Conservation (phyloP, 768 basidiomycete species). For the Saitozyma sp. region DNA sequence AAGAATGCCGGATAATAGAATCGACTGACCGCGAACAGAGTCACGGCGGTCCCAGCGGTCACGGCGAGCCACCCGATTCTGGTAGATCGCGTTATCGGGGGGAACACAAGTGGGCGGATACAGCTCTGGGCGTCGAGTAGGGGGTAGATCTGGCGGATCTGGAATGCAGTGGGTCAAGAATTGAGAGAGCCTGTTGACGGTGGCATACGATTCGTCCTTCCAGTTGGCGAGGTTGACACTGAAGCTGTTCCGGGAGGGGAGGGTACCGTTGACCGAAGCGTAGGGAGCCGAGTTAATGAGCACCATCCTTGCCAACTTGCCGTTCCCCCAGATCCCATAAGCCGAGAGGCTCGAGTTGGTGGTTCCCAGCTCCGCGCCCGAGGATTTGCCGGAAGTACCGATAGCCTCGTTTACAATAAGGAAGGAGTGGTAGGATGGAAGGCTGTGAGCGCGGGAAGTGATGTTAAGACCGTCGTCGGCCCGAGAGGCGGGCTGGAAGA, state of each 20-base stretch:
- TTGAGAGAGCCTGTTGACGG: constrained; percentile 11
- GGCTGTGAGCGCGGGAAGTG: constrained; percentile 19
- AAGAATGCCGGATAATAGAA: not conserved
- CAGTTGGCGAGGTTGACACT: constrained; percentile 3
- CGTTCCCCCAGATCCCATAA: constrained; percentile 19
- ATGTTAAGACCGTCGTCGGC: constrained; percentile 19
- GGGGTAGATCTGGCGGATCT: constrained; percentile 6
- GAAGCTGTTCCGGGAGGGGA: not conserved
- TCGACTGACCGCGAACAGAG: constrained; percentile 15
- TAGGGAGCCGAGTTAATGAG: constrained; percentile 17
- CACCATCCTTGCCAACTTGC: constrained; percentile 13
- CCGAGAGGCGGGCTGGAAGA: constrained; percentile 16
- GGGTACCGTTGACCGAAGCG: not conserved
- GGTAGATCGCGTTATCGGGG: constrained; percentile 51
- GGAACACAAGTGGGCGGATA: constrained; percentile 52
- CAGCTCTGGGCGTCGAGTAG: constrained; percentile 41
- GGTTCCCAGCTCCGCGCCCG: constrained; percentile 17
- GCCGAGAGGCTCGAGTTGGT: constrained; percentile 8
- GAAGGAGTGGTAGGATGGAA: constrained; percentile 22
- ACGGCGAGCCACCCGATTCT: constrained; percentile 52
- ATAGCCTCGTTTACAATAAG: constrained; percentile 28
- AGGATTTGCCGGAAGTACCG: constrained; percentile 17
- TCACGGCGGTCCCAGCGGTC: constrained; percentile 55
- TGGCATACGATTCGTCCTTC: constrained; percentile 3
- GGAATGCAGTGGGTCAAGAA: constrained; percentile 10